Base-by-base conservation (phyloP, 2,329 filamentous ascomycete genomes). In the Botrytis tulipae region DNA sequence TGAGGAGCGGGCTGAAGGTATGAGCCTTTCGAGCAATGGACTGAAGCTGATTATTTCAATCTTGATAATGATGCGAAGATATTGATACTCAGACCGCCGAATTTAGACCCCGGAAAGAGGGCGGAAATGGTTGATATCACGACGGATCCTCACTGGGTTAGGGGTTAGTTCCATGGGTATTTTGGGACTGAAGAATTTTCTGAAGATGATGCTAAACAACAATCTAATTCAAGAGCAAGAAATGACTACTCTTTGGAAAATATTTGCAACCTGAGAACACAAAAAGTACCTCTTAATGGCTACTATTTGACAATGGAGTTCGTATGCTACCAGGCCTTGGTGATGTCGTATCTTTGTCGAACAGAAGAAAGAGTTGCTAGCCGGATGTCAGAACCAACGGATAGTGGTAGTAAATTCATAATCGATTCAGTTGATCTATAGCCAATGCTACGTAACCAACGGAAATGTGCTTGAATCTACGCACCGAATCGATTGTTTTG, bases 61-160 rank as follows among this genome's bases (percentile, higher is more conserved):
- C 77, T 82, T 71, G 74, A 78, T 69, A 59, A 72, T 35, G 76
- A 80, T 71, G 74, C 76, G 76, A 79, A 80, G 76, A 78, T 74
- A 70, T 74, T 80, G 70, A 80, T 80, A 74, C 77, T 75, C 37
- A 80, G 71, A 73, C 80, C 81, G 78, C 79, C 74, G 62, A 79
- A 80, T 69, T 78, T 81, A 59, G 76, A 79, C 78, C 79, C 78
- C 65, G 75, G 70, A 59, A 79, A 80, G 74, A 79, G 80, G 76
- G 78, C 61, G 62, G 70, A 42, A 29, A 76, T 76, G 72, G 65
- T 32, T 59, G 73, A 75, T 42, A 74, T 73, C 59, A 71, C 73
- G 59, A 68, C 25, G 35, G 69, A 74, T 73, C 40, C 68, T 74
- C 74, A 73, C 67, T 73, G 66, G 71, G 67, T 73, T 60, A 37